Evolutionary conservation across 2,329 filamentous ascomycete species (phyloP).

Genomic region (Didymella glomerata): DNA sequence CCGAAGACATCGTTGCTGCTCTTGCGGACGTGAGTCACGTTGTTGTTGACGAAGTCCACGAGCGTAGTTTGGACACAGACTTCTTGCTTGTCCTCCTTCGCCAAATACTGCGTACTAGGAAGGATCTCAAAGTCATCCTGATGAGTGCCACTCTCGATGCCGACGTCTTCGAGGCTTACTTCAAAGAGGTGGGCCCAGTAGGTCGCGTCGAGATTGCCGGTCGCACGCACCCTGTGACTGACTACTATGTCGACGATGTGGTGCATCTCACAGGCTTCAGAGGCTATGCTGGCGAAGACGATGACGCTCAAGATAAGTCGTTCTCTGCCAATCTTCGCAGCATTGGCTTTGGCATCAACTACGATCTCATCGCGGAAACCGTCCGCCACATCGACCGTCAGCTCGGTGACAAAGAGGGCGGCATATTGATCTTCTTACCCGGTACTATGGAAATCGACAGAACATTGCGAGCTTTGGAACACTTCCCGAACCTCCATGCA

Average conservation of each 20-base stretch:
- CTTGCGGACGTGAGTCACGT: constrained; percentile 92
- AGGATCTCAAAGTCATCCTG: constrained; percentile 85
- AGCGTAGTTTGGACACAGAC: constrained; percentile 92
- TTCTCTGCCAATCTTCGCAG: constrained; percentile 54
- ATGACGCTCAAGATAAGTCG: constrained; percentile 59
- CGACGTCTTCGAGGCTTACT: constrained; percentile 83
- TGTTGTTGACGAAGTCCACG: constrained; percentile 96
- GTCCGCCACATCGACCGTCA: constrained; percentile 83
- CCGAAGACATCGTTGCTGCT: constrained; percentile 81
- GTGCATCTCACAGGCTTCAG: constrained; percentile 79
- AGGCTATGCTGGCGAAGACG: constrained; percentile 57
- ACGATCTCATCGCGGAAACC: constrained; percentile 81
- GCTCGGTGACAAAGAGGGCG: constrained; percentile 76
- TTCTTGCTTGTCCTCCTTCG: constrained; percentile 88
- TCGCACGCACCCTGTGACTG: constrained; percentile 86
- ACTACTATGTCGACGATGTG: constrained; percentile 90
- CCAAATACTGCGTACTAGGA: constrained; percentile 77
- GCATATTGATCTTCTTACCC: constrained; percentile 94
- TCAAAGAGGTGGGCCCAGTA: constrained; percentile 74
- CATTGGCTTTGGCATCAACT: constrained; percentile 83
- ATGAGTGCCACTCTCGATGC: constrained; percentile 98
- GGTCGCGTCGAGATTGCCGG: constrained; percentile 87
- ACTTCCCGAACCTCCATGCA: constrained; percentile 74
- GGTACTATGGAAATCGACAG: constrained; percentile 91
- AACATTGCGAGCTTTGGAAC: constrained; percentile 72